phyloP scores from a whole-genome alignment of 129 eudicot species.

The Ambrosia artemisiifolia region DNA sequence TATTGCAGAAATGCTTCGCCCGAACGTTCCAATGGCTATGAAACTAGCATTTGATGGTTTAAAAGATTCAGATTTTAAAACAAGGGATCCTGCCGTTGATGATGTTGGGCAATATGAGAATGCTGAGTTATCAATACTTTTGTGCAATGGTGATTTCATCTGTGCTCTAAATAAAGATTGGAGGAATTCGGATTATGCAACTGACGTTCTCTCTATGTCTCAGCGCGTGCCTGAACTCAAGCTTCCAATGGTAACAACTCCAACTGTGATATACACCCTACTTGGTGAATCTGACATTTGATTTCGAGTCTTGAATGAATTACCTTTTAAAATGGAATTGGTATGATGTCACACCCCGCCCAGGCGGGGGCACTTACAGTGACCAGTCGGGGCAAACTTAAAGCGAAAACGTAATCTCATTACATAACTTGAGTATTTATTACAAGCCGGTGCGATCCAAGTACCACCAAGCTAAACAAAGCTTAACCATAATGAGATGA shows the following conservation, averaged over 20 bases:
- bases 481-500: too few relatives aligned
- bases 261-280: background rate
- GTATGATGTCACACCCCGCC: too few relatives aligned
- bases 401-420: too few relatives aligned
- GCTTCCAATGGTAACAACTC: conserved; percentile 61
- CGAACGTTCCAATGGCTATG: conserved; percentile 77
- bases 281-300: conserved; percentile 6
- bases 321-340: background rate
- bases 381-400: too few relatives aligned
- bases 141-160: conserved; percentile 87
- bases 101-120: conserved; percentile 76
- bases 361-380: too few relatives aligned
- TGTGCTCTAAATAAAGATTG: conserved; percentile 82
- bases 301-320: conserved; percentile 2
- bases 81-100: conserved; percentile 60
- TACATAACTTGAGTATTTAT: too few relatives aligned
- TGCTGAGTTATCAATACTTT: conserved; percentile 75
- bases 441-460: too few relatives aligned
- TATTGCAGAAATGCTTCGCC: conserved; percentile 71
- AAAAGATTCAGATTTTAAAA: conserved; percentile 58
- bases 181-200: conserved; percentile 89
- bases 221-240: conserved; percentile 91
- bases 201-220: conserved; percentile 98
- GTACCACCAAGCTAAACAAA: too few relatives aligned
- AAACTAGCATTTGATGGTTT: conserved; percentile 60